Base-by-base conservation (phyloP, 805 yeast species). In the Hanseniaspora guilliermondii region DNA sequence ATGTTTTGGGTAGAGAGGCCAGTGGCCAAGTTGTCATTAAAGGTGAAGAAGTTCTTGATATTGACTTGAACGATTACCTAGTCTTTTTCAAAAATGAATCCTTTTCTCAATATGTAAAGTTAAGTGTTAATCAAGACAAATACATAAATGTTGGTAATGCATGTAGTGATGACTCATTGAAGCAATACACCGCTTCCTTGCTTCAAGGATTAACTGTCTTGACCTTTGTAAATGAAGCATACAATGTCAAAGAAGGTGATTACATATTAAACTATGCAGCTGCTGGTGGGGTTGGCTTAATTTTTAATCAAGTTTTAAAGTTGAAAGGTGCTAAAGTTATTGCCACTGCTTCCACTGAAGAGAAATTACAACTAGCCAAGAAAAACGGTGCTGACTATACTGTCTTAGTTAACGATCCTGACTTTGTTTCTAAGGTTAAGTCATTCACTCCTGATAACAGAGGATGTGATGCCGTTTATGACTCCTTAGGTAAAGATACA, bases 271-370 rank as follows among this genome's bases (percentile, higher is more conserved):
- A 87, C 25, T 87, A 88, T 71, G 97, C 97, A 4, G 96, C 96
- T 7, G 96, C 97, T 2, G 97, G 97, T 46, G 96, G 97, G 55
- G 91, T 86, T 49, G 97, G 97, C 5, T 74, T 78, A 50, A 60
- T 86, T 19, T 70, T 87, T 53, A 72, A 74, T 49, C 96, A 88
- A 66, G 70, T 88, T 67, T 68, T 83, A 49, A 66, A 73, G 32
- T 62, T 68, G 24, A 73, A 70, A 48, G 95, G 95, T 21, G 96
- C 88, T 4, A 81, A 78, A 58, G 88, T 81, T 46, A 87, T 89
- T 68, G 96, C 94, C 2, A 73, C 85, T 38, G 93, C 94, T 6
- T 87, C 96, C 1, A 73, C 86, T 12, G 78, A 75, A 27, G 94
- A 76, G 55, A 89, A 89, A 68, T 74, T 83, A 59, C 67, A 73